These are phyloP conservation scores for Lonicera japonica DNA, from an alignment of 129 eudicot species.

Conservation along the genomic window DNA sequence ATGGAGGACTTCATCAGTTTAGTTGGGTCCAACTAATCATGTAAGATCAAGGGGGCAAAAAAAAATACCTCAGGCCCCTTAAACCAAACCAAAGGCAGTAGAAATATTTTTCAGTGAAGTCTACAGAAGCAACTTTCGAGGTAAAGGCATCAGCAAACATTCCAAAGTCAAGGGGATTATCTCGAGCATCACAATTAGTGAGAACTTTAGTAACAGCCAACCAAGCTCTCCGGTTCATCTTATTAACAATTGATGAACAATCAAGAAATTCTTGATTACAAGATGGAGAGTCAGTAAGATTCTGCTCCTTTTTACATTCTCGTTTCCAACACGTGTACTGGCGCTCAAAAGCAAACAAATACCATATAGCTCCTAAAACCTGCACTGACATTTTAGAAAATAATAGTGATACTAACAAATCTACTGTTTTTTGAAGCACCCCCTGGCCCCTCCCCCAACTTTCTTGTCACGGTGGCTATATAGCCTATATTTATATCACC, in stretches of 20 bases:
- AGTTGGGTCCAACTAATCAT: background rate
- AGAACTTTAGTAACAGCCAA: conserved; percentile 38
- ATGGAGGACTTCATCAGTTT: background rate
- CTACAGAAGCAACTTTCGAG: conserved; percentile 50
- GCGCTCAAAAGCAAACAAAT: conserved; percentile 59
- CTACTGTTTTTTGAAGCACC: no score
- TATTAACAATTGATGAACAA: conserved; percentile 14
- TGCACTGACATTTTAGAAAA: conserved; percentile 33
- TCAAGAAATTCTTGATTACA: conserved; percentile 45
- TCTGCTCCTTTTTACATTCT: conserved; percentile 41
- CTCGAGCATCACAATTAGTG: conserved; percentile 38
- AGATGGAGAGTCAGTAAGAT: conserved; percentile 25
- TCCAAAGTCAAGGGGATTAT: conserved; percentile 42
- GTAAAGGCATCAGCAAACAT: conserved; percentile 61
- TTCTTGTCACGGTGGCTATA: no score
- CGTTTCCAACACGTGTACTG: conserved; percentile 64
- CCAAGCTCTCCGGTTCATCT: conserved; percentile 44
- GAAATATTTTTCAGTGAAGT: conserved; percentile 50
- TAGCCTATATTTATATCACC: no score
- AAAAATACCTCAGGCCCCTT: conserved; percentile 65
- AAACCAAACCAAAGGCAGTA: conserved; percentile 92
- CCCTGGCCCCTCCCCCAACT: no score
- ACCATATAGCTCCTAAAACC: conserved; percentile 83
- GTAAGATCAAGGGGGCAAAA: background rate
- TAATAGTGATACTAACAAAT: conserved; percentile 10